Conservation (phyloP, 805 yeast species). For the Candida multigemmis region DNA sequence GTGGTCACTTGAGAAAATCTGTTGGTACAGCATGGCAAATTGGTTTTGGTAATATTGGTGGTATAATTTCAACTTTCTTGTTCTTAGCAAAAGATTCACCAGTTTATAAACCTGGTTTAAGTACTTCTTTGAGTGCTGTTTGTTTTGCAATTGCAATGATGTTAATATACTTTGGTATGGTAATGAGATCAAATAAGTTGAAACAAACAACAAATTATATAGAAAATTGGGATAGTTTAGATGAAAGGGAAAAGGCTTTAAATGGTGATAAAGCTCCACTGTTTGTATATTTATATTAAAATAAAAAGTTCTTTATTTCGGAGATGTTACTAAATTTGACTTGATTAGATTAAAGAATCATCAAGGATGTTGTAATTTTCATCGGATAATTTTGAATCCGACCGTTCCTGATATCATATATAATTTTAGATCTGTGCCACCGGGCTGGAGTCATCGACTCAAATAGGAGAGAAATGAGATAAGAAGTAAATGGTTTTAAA, state of each 20-base stretch:
- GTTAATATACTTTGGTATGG: constrained; percentile 20
- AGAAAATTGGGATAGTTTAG: constrained; percentile 13
- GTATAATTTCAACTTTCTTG: constrained; percentile 53
- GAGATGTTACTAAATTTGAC: no score
- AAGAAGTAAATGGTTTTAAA: no score
- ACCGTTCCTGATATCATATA: no score
- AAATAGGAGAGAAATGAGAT: no score
- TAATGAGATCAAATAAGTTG: constrained; percentile 12
- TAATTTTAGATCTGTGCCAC: no score
- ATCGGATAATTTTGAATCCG: no score
- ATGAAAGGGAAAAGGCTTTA: constrained; percentile 19
- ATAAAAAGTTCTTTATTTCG: no score
- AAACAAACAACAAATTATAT: constrained; percentile 18
- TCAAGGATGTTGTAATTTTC: no score
- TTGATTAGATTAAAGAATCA: no score
- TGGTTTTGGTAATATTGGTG: constrained; percentile 71
- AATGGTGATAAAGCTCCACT: constrained; percentile 29
- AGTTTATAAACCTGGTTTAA: constrained; percentile 45
- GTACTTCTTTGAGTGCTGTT: constrained; percentile 40
- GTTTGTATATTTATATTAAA: constrained; percentile 26
- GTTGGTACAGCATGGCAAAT: constrained; percentile 54
- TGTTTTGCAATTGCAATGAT: constrained; percentile 30
- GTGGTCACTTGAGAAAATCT: constrained; percentile 54
- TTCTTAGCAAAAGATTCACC: constrained; percentile 52
- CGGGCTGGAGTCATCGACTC: no score